Percentiles rank a stretch among this genome's conserved stretches.
These are phyloP conservation scores for Geotrichum bryndzae DNA, from an alignment of 1,139 yeast species.

Conservation along the genomic window DNA sequence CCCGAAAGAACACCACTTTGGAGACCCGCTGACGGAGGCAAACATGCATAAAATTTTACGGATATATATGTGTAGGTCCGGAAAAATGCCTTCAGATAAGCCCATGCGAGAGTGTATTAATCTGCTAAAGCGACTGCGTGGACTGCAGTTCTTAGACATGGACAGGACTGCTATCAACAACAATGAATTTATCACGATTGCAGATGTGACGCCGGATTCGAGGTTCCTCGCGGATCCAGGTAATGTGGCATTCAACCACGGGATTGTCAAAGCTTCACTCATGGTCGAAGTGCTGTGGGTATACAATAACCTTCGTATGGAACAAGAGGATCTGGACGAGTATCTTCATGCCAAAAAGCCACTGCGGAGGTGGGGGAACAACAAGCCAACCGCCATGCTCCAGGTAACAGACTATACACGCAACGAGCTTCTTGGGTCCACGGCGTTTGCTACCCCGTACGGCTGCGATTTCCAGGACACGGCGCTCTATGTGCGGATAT, in stretches of 20 bases:
- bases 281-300: constrained; percentile 13
- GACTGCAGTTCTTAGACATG: not conserved
- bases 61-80: not conserved
- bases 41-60: not conserved
- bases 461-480: constrained; percentile 9
- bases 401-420: constrained; percentile 12
- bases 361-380: not conserved
- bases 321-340: not conserved
- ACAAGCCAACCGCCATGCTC: constrained; percentile 2
- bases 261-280: constrained; percentile 2
- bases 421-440: constrained; percentile 6
- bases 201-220: not conserved
- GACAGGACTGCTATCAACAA: not conserved
- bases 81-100: not conserved
- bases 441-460: constrained; percentile 8
- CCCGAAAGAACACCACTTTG: not conserved
- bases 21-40: not conserved
- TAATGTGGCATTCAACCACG: not conserved
- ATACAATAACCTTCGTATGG: not conserved
- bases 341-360: not conserved
- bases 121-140: constrained; percentile 4
- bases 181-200: constrained; percentile 3
- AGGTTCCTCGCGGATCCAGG: not conserved
- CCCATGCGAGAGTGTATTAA: not conserved
- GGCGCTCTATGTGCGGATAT: constrained; percentile 7